Conservation (phyloP, 2,329 filamentous ascomycete species). For the Penicillium sp. region DNA sequence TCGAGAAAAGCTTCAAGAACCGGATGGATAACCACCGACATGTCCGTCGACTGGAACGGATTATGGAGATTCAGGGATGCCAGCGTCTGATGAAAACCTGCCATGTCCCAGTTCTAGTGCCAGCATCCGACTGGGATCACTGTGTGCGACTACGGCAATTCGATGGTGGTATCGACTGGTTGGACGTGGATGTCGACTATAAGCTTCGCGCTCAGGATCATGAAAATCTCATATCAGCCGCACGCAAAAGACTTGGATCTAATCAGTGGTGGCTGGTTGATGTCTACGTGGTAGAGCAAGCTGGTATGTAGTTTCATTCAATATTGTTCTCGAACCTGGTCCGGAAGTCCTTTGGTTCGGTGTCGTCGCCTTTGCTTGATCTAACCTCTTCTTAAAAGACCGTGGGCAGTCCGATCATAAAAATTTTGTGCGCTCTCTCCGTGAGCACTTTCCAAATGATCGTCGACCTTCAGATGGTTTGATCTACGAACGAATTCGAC, state of each 20-base stretch:
- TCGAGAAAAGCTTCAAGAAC: conserved; percentile 1
- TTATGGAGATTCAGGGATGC: conserved; percentile 8
- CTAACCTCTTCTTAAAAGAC: background rate
- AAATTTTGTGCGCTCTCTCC: background rate
- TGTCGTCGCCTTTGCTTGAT: too few relatives aligned
- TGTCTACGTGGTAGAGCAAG: conserved; percentile 6
- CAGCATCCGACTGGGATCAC: conserved; percentile 5
- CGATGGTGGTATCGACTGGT: background rate
- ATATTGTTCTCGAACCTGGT: too few relatives aligned
- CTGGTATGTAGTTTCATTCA: background rate
- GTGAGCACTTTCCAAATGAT: conserved; percentile 8
- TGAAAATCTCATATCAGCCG: conserved; percentile 8
- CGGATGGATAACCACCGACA: conserved; percentile 8
- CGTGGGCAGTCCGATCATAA: background rate
- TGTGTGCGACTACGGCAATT: conserved; percentile 2
- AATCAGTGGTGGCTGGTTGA: conserved; percentile 12
- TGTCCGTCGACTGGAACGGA: conserved; percentile 4
- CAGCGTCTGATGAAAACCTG: conserved; percentile 4
- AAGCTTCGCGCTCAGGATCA: background rate
- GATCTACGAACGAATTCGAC: conserved; percentile 10
- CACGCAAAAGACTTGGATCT: background rate
- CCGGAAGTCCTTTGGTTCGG: background rate
- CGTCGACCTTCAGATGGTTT: conserved; percentile 6
- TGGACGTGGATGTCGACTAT: conserved; percentile 7
- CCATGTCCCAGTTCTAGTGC: conserved; percentile 8